Percentiles rank a stretch among this genome's conserved stretches.
These are phyloP conservation scores for Monosporascus ibericus DNA, from an alignment of 2,329 filamentous ascomycete species.

Conservation along the genomic window DNA sequence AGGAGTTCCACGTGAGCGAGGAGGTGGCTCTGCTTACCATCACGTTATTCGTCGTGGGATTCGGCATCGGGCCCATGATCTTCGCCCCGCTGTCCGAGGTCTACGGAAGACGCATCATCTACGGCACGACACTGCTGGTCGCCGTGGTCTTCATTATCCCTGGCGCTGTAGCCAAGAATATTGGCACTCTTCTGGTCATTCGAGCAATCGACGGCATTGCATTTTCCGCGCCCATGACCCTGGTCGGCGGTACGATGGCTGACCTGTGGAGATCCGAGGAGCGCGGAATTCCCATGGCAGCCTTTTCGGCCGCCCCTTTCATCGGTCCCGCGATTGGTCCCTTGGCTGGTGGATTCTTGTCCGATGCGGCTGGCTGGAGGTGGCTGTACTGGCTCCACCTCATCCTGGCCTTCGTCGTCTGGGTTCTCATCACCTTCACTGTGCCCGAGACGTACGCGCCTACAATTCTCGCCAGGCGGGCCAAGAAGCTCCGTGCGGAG, in stretches of 20 bases:
- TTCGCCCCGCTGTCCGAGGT: constrained; percentile 78
- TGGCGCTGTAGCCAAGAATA: constrained; percentile 70
- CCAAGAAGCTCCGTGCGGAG: constrained; percentile 63
- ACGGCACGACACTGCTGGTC: constrained; percentile 59
- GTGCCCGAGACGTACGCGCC: constrained; percentile 86
- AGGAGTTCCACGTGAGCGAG: constrained; percentile 61
- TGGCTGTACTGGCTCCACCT: constrained; percentile 87
- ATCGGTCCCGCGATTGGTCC: constrained; percentile 74
- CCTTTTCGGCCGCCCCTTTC: constrained; percentile 77
- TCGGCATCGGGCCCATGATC: constrained; percentile 72
- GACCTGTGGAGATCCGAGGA: constrained; percentile 84
- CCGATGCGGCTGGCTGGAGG: constrained; percentile 65
- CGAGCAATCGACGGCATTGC: constrained; percentile 76
- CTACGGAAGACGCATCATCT: constrained; percentile 65
- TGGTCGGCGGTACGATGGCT: constrained; percentile 75
- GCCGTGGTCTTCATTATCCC: constrained; percentile 78
- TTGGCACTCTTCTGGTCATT: constrained; percentile 68
- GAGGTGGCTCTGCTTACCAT: constrained; percentile 70
- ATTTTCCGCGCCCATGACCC: constrained; percentile 80
- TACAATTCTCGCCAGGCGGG: constrained; percentile 64
- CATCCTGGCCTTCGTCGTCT: constrained; percentile 65
- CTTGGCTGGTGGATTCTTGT: constrained; percentile 70
- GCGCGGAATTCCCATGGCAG: constrained; percentile 80
- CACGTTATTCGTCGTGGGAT: constrained; percentile 74
- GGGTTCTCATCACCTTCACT: constrained; percentile 77